phyloP scores from a whole-genome alignment of 139 green algal species.

The Trebouxia sp. region DNA sequence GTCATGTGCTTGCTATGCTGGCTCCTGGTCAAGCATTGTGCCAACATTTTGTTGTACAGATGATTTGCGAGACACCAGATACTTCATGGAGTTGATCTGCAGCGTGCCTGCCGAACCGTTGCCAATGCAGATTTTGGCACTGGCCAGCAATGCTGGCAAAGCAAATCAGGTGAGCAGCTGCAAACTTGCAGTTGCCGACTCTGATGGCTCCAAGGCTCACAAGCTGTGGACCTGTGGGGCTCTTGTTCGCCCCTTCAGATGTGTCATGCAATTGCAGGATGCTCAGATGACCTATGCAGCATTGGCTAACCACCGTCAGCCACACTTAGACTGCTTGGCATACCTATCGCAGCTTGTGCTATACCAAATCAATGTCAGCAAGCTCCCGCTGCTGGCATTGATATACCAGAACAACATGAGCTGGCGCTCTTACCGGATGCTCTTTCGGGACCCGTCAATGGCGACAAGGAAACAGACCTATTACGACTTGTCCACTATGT shows the following conservation, averaged over 20 bases:
- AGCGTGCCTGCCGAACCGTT: slow-evolving; percentile 17
- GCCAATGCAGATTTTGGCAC: slow-evolving; percentile 21
- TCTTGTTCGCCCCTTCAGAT: too few relatives aligned
- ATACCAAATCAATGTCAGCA: slow-evolving; percentile 32
- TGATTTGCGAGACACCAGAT: slow-evolving; percentile 21
- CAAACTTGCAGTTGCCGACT: neutral
- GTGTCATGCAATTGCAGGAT: too few relatives aligned
- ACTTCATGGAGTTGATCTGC: slow-evolving; percentile 27
- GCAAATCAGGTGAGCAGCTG: slow-evolving; percentile 18
- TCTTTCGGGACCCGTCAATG: slow-evolving; percentile 13
- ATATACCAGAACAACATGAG: slow-evolving; percentile 11
- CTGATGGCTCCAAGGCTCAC: neutral
- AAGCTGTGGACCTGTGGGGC: too few relatives aligned
- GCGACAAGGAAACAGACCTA: slow-evolving; percentile 23
- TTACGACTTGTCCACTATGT: slow-evolving; percentile 30
- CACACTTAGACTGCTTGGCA: slow-evolving; percentile 26
- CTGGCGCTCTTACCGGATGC: slow-evolving; percentile 28
- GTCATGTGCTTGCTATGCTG: slow-evolving; percentile 20
- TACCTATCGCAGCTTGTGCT: slow-evolving; percentile 29
- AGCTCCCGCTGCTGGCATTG: slow-evolving; percentile 27
- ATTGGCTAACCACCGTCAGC: slow-evolving; percentile 30
- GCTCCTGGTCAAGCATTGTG: slow-evolving; percentile 17
- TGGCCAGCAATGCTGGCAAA: slow-evolving; percentile 25
- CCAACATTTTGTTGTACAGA: slow-evolving; percentile 19
- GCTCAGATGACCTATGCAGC: slow-evolving; percentile 30